These are phyloP conservation scores for Microbotryum scabiosae DNA, from an alignment of 1,284 basidiomycete species.

Conservation along the genomic window DNA sequence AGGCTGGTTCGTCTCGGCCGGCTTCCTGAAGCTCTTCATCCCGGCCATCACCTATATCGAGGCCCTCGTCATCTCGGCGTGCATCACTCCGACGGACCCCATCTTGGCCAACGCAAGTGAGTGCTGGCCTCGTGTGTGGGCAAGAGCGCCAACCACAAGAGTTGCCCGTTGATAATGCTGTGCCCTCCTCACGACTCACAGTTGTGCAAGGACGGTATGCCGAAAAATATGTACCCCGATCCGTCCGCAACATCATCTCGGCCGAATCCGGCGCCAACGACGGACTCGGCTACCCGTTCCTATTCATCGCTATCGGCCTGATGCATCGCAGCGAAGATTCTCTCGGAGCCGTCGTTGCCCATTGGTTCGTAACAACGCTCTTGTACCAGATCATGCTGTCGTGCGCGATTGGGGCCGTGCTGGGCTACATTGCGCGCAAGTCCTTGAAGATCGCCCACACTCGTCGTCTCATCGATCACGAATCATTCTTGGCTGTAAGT, in stretches of 20 bases:
- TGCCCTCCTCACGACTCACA: constrained; percentile 13
- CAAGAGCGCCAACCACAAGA: too few species aligned
- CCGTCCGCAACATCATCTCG: constrained; percentile 39
- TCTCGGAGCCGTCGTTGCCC: constrained; percentile 36
- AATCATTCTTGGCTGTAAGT: constrained; percentile 22
- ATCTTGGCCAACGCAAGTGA: constrained; percentile 36
- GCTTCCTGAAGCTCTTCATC: constrained; percentile 40
- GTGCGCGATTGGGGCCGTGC: constrained; percentile 37
- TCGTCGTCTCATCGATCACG: constrained; percentile 40
- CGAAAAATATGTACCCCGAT: constrained; percentile 41
- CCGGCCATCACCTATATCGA: constrained; percentile 40
- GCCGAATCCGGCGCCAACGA: constrained; percentile 44
- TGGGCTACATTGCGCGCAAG: constrained; percentile 42
- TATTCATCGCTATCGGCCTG: constrained; percentile 36
- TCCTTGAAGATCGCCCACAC: constrained; percentile 40
- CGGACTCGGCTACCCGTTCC: constrained; percentile 39
- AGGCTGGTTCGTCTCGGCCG: constrained; percentile 40
- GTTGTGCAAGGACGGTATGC: constrained; percentile 41
- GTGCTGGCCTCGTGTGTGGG: not conserved
- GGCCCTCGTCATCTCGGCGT: constrained; percentile 40
- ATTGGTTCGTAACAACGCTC: constrained; percentile 42
- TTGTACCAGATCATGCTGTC: constrained; percentile 42
- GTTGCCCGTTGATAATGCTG: not conserved
- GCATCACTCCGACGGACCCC: constrained; percentile 43
- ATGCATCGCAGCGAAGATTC: constrained; percentile 24